Conservation (phyloP, 345 rosid species). For the Brassica nigra region DNA sequence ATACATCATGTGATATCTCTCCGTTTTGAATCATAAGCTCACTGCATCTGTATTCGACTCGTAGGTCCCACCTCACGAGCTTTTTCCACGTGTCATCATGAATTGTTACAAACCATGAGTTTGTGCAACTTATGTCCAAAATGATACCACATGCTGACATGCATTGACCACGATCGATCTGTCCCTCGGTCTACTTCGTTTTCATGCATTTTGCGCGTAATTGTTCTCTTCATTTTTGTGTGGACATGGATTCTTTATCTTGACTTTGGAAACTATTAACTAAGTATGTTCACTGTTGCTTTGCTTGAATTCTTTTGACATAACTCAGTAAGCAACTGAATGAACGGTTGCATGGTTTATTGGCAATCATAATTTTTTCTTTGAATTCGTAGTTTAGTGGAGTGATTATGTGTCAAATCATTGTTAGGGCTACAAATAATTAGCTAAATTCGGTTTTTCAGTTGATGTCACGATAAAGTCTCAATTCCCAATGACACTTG, state of each 20-base stretch:
- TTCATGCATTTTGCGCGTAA: neutral
- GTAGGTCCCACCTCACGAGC: conserved; percentile 48
- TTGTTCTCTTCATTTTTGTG: neutral
- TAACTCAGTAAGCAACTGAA: neutral
- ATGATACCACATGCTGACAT: conserved; percentile 12
- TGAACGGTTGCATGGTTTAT: conserved; percentile 4
- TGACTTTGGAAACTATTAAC: neutral
- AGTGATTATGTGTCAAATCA: neutral
- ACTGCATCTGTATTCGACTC: neutral
- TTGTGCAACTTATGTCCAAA: conserved; percentile 27
- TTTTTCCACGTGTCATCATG: conserved; percentile 51
- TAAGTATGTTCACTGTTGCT: neutral
- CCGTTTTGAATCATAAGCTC: conserved; percentile 47
- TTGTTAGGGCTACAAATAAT: neutral
- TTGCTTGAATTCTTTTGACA: neutral
- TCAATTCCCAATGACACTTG: neutral
- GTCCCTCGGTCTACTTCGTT: neutral
- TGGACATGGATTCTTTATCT: neutral
- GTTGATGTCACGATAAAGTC: conserved; percentile 1
- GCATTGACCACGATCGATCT: neutral
- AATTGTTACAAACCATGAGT: neutral
- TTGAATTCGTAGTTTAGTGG: neutral
- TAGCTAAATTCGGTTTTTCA: neutral
- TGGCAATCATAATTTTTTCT: neutral
- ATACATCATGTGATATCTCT: conserved; percentile 32